Base-by-base conservation (phyloP, 805 yeast species). In the Metschnikowia colocasiae region DNA sequence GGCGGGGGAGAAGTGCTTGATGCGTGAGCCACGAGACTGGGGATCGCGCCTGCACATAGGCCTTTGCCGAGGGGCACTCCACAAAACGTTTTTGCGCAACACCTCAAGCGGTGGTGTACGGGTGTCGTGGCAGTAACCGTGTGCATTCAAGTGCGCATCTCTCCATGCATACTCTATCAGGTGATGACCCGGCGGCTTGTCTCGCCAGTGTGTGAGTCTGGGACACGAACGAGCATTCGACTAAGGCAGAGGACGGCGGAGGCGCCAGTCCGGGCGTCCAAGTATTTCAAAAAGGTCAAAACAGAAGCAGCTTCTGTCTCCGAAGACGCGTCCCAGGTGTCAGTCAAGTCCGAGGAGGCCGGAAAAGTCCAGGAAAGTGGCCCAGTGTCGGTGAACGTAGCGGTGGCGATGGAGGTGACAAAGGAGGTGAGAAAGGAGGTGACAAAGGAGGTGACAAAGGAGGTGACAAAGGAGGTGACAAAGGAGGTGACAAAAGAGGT, bases 21-120 rank as follows among this genome's bases (percentile, higher is more conserved):
- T 34, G 38, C 12, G 38, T n/a, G 38, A 34, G 38, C 13, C 38
- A 34, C 38, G 38, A 34, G 26, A 34, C 38, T 20, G 10, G 25
- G 13, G 22, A 18, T 10, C 6, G 22, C n/a, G n/a, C 15, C 15
- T 34, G 38, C 38, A 33, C 12, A 13, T 10, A 33, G 30, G 15
- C 18, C 33, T 7, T n/a, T 6, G 3, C 7, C 16, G 6, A 13
- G 6, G 16, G n/a, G 5, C 16, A 13, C 31, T 12, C 15, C 27
- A 25, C n/a, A n/a, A n/a, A 22, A 22, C 23, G 6, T 22, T 22
- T 22, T 22, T 6, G 23, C 23, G 6, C 23, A 22, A 22, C 6
- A 22, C 23, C 23, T 22, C 23, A 6, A 6, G 6, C 6, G 23
- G 6, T n/a, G n/a, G 6, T 22, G 23, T 22, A 22, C 23, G 6